Evolutionary conservation across 306 rosid species (phyloP), one percentile per base, ranked within the genome.

Genomic region (Betula pendula): DNA sequence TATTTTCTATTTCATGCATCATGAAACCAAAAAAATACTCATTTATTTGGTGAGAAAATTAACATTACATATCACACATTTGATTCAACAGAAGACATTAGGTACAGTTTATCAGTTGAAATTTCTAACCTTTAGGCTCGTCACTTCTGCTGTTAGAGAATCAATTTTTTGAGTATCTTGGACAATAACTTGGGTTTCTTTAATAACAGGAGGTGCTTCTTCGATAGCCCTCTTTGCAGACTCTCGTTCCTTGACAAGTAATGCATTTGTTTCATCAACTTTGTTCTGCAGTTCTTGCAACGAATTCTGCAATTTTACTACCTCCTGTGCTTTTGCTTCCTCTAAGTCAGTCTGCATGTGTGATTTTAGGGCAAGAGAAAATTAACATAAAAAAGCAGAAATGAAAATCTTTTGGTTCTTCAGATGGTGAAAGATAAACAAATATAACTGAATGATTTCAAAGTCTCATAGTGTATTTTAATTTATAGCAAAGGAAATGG

Each of bases 261-360:
- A 48, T 74, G 90, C 88, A 82, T 82, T 90, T 84, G 91, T 75
- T 83, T 90, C 97, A 27, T 93, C 91, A 73, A 80, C 70, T 84
- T 87, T 90, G 58, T 47, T 67, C 81, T 89, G 92, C 90, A 83
- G 73, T 78, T 86, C 94, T 87, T 86, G 90, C 78, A 90, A 73
- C 24, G 90, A 83, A 68, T 84, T 89, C 90, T 87, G 90, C 89
- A 93, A 79, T 85, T 89, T 93, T 55, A 91, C 80, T 15, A 87
- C 75, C 90, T 93, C 97, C 73, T 93, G 92, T 71, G 88, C 81
- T 81, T 93, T 93, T 73, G 92, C 86, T 81, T 93, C 97, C 84
- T 93, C 97, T 70, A 86, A 85, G 84, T 93, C 93, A 60, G 91
- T 86, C 96, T 93, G 94, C 86, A 85, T n/a, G 58, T 77, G 73